Percentiles rank a stretch among this genome's conserved stretches.
Evolutionary conservation across 495 filamentous ascomycete genomes (phyloP).

Genomic region (Podospora comata): DNA sequence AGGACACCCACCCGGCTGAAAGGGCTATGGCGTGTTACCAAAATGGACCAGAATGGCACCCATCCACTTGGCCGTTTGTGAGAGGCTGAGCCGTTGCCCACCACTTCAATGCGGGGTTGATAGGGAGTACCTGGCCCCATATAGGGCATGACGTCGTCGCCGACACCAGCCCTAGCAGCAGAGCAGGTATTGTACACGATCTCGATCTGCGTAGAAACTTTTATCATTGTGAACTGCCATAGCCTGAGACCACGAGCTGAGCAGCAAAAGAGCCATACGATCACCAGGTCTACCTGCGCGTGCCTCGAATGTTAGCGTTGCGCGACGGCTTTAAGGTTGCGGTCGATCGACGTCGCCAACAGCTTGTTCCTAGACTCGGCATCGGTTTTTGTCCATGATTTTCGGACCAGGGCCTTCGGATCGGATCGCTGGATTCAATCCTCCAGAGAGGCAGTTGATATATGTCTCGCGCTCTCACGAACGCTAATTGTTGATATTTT

Average conservation of each 20-base stretch:
- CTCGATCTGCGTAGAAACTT: neutral
- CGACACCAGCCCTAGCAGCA: neutral
- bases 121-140: conserved; percentile 7
- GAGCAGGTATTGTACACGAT: neutral
- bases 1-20: conserved; percentile 15
- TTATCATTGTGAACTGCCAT: neutral
- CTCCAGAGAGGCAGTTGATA: neutral
- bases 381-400: conserved; percentile 3
- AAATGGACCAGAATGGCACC: conserved; percentile 13
- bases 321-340: neutral
- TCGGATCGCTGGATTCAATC: neutral
- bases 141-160: neutral
- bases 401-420: neutral
- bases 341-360: conserved; percentile 2
- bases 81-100: conserved; percentile 28
- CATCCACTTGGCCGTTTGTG: conserved; percentile 36
- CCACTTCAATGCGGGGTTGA: conserved; percentile 13
- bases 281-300: neutral
- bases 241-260: neutral
- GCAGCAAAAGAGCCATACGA: neutral
- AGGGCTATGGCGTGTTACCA: conserved; percentile 22
- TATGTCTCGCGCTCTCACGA: neutral
- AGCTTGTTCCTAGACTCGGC: conserved; percentile 6
- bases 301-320: neutral
- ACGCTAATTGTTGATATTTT: conserved; percentile 1